These are phyloP conservation scores for Capronia epimyces DNA, from an alignment of 2,329 filamentous ascomycete species.

Conservation along the genomic window DNA sequence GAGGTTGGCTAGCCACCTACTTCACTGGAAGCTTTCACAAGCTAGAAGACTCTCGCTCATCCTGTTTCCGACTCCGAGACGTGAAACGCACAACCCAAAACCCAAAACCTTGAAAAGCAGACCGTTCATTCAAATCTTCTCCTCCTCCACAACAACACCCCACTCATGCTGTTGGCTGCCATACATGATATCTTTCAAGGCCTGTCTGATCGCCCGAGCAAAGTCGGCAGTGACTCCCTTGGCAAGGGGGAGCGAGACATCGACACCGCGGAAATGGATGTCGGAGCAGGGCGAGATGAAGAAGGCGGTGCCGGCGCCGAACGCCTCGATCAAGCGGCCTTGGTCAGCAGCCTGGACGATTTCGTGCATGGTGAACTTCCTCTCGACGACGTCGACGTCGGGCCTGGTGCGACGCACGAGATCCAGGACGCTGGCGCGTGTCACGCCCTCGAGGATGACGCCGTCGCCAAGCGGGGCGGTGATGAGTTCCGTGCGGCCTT, in stretches of 20 bases:
- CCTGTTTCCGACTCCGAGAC: too few relatives aligned
- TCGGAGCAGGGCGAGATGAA: slow-evolving; percentile 25
- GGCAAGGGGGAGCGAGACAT: slow-evolving; percentile 50
- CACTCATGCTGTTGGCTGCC: slow-evolving; percentile 63
- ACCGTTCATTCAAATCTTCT: slow-evolving; percentile 30
- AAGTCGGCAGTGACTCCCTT: slow-evolving; percentile 49
- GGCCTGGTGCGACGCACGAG: slow-evolving; percentile 53
- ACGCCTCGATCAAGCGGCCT: slow-evolving; percentile 74
- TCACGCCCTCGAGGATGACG: slow-evolving; percentile 83
- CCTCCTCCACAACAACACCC: slow-evolving; percentile 63
- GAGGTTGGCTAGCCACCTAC: too few relatives aligned
- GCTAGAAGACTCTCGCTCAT: too few relatives aligned
- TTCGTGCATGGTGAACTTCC: slow-evolving; percentile 75
- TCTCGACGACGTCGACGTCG: slow-evolving; percentile 77
- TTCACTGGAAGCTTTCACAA: too few relatives aligned
- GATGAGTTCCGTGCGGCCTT: slow-evolving; percentile 61
- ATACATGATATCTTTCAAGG: slow-evolving; percentile 69
- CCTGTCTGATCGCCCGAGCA: slow-evolving; percentile 54
- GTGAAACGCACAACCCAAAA: not conserved
- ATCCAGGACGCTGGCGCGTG: slow-evolving; percentile 72
- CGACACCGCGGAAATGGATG: slow-evolving; percentile 25
- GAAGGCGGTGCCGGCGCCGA: slow-evolving; percentile 74
- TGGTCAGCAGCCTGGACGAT: slow-evolving; percentile 66
- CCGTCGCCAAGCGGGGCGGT: slow-evolving; percentile 78
- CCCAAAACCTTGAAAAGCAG: not conserved